Percentiles rank a stretch among this genome's conserved stretches.
These are phyloP conservation scores for Fusarium armeniacum DNA, from an alignment of 2,329 filamentous ascomycete species.

Conservation along the genomic window DNA sequence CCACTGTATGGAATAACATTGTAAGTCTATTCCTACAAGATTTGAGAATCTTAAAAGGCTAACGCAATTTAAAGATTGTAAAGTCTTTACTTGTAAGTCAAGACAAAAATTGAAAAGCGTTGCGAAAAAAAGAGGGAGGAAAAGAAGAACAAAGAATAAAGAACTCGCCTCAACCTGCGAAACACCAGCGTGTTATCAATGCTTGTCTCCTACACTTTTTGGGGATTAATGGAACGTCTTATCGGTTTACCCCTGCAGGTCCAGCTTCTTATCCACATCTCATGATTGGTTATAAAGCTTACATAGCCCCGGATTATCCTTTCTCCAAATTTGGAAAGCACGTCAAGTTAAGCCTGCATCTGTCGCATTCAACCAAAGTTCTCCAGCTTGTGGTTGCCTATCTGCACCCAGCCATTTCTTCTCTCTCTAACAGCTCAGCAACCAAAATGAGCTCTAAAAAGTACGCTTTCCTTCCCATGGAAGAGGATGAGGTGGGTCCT, in stretches of 20 bases:
- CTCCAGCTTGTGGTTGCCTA: slow-evolving; percentile 18
- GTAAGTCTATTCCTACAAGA: slow-evolving; percentile 45
- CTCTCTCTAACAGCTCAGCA: not conserved
- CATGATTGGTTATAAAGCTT: slow-evolving; percentile 40
- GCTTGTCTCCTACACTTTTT: slow-evolving; percentile 37
- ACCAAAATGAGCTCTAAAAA: slow-evolving; percentile 66
- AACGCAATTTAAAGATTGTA: not conserved
- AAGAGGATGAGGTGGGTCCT: slow-evolving; percentile 71
- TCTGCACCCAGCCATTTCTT: not conserved
- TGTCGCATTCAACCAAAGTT: slow-evolving; percentile 22
- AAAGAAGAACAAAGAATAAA: slow-evolving; percentile 26
- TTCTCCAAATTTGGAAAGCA: slow-evolving; percentile 21
- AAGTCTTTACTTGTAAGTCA: slow-evolving; percentile 4
- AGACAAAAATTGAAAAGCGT: slow-evolving; percentile 12
- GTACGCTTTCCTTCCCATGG: slow-evolving; percentile 78
- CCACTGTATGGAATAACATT: slow-evolving; percentile 67
- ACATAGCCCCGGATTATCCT: slow-evolving; percentile 40
- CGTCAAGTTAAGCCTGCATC: slow-evolving; percentile 16
- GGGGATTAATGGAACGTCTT: slow-evolving; percentile 25
- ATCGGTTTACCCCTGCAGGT: slow-evolving; percentile 38
- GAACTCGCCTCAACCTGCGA: slow-evolving; percentile 28
- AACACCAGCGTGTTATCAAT: slow-evolving; percentile 58
- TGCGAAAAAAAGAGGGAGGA: slow-evolving; percentile 21
- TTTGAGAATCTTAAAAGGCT: slow-evolving; percentile 15
- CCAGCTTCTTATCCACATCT: slow-evolving; percentile 39